Base-by-base conservation (phyloP, 116 monocot species). In the Zostera marina region DNA sequence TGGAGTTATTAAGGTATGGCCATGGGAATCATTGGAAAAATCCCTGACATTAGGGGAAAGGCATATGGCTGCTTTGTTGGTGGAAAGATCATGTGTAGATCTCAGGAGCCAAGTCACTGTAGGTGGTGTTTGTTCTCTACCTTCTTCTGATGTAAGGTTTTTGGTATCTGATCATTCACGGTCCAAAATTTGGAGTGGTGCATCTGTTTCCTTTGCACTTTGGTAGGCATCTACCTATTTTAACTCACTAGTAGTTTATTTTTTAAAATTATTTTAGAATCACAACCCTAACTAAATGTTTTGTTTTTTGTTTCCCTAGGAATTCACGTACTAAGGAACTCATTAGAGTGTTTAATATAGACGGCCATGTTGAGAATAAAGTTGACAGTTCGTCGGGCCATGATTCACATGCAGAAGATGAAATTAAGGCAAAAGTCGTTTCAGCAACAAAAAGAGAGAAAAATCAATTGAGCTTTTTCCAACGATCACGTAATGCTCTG, bases 11-110 rank as follows among this genome's bases (percentile, higher is more conserved):
- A 90, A 83, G 73, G 86, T 60, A 3, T 98, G 98, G 98, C 87
- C 86, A 52, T 98, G 89, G 86, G 91, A 98, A 48, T 68, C 80
- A 19, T 74, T 98, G 61, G 86, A 83, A 52, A 90, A 90, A 66
- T 78, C 98, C 25, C 63, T 81, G 22, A 56, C 73, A 32, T 53
- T 42, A 53, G 98, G 81, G 70, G 90, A 90, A 79, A 81, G 74
- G 43, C 86, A 90, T 58, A 81, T 86, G 83, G 83, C 85, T 59
- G 70, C 83, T 52, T 68, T 90, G 40, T 53, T 80, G 47, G 76
- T 90, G 57, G 98, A 98, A 65, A 86, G 83, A 64, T 83, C 91
- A 60, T 85, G 56, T 53, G 48, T 90, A 53, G 87, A 98, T 61
- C 90, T 98, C 52, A 78, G 83, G 63, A 76, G 54, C 66, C 74